These are phyloP conservation scores for Backusella macrospora DNA, from an alignment of 192 early-diverging fungal genomes.

Conservation along the genomic window DNA sequence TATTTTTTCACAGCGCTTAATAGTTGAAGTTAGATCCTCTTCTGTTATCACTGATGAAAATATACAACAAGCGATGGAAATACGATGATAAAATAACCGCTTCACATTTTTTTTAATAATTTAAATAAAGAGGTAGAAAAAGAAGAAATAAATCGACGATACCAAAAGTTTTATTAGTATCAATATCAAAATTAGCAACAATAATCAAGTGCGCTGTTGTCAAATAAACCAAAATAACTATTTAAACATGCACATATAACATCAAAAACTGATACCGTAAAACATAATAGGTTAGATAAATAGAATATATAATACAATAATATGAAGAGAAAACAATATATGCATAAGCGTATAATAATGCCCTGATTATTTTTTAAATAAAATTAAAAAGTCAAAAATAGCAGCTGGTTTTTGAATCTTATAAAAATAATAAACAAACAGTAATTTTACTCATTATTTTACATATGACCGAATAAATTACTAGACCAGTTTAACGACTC, in stretches of 20 bases:
- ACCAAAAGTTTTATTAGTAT: background rate
- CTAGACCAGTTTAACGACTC: background rate
- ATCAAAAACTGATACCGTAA: background rate
- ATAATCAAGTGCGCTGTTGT: background rate
- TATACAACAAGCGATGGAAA: background rate
- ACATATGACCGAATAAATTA: background rate
- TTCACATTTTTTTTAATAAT: background rate
- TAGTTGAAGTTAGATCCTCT: background rate
- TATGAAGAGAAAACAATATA: background rate
- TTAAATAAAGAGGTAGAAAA: background rate
- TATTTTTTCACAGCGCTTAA: background rate
- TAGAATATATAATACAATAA: background rate
- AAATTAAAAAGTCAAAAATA: background rate
- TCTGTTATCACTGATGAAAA: background rate
- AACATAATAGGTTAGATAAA: background rate
- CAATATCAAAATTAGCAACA: background rate
- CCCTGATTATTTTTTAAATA: background rate
- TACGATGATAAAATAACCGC: background rate
- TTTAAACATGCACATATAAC: background rate
- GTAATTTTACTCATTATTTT: constrained; percentile 2
- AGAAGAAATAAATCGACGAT: background rate
- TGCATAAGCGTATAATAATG: background rate
- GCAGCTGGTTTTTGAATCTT: background rate
- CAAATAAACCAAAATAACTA: background rate
- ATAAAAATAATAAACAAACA: background rate